Base-by-base conservation (phyloP, 2,329 filamentous ascomycete species). In the Pseudogymnoascus sp. region DNA sequence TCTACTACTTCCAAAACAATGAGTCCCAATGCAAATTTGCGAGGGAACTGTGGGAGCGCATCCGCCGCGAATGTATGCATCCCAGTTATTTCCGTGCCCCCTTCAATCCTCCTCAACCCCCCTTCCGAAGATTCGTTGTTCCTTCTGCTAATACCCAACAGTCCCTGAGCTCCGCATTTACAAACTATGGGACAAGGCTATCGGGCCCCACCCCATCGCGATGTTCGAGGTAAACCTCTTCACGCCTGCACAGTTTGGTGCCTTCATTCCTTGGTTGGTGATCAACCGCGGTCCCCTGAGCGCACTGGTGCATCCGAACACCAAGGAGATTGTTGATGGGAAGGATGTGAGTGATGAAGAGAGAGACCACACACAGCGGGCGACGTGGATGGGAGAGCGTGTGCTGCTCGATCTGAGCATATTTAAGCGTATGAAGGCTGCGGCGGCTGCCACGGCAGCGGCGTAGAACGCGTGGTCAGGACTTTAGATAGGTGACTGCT, bases 141-240 rank as follows among this genome's bases (percentile, higher is more conserved):
- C 20, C 22, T n/a, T 18, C 9, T 28, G 18, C 50, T 58, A 35
- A 62, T 47, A 28, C 43, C 1, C 20, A 12, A 30, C 63, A 91
- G 89, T 96, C 69, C 91, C 91, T 7, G 91, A 96, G 71, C 78
- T 96, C 16, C 82, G 91, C 60, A 87, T 95, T 67, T 96, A 96
- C 72, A 78, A 74, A 12, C 77, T 96, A 65, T 95, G 84, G 82
- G 87, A 94, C 65, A 74, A 76, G 12, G 90, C 91, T 0, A 74
- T 96, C 28, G 92, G 91, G 0, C 91, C 91, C 0, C 91, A 96
- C 72, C 86, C 88, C 0, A 74, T 91, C 0, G 88, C 86, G 59
- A 96, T 96, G 91, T 96, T 96, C 68, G 92, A 97, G 74, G 90
- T 96, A 50, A 95, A 95, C 67, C 50, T 96, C 18, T 90, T 93